A percentile compares a stretch with the other conserved stretches of the same genome.
These are phyloP conservation scores for Hanseniaspora vineae DNA, from an alignment of 805 yeast genomes.

Conservation along the genomic window DNA sequence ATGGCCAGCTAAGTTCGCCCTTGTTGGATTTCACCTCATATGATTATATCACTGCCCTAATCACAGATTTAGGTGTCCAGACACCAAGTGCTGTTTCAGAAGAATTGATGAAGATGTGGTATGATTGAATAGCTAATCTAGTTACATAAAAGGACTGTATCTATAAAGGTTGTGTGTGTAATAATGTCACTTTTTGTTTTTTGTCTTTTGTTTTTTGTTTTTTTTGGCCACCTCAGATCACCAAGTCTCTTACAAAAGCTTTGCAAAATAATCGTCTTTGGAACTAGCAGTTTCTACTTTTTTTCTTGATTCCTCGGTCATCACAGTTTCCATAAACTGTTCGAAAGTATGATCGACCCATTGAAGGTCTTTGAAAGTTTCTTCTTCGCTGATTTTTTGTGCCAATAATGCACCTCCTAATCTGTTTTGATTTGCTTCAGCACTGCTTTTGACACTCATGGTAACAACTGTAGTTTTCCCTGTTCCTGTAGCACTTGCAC, in stretches of 20 bases:
- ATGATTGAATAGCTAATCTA: constrained; percentile 37
- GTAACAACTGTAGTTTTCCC: constrained; percentile 50
- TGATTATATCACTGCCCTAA: constrained; percentile 86
- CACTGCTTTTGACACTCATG: constrained; percentile 55
- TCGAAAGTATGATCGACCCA: constrained; percentile 1
- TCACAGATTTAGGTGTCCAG: constrained; percentile 90
- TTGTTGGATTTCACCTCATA: constrained; percentile 90
- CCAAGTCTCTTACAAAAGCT: neutral
- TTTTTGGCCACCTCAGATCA: too few species aligned
- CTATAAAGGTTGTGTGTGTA: neutral
- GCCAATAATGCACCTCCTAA: constrained; percentile 59
- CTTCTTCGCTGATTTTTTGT: constrained; percentile 53
- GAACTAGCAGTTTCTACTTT: neutral
- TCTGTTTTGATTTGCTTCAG: constrained; percentile 44
- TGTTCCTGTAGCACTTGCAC: constrained; percentile 10
- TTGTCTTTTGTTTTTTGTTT: too few species aligned
- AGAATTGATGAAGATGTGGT: constrained; percentile 96
- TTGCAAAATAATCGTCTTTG: neutral
- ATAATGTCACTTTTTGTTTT: too few species aligned
- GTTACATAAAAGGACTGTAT: neutral
- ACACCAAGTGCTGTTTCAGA: constrained; percentile 98
- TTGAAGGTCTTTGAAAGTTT: constrained; percentile 23
- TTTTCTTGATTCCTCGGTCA: neutral
- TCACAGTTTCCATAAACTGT: neutral
- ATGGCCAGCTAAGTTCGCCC: constrained; percentile 31